These are phyloP conservation scores for Trichoderma pleuroti DNA, from an alignment of 2,329 filamentous ascomycete species.

Conservation along the genomic window DNA sequence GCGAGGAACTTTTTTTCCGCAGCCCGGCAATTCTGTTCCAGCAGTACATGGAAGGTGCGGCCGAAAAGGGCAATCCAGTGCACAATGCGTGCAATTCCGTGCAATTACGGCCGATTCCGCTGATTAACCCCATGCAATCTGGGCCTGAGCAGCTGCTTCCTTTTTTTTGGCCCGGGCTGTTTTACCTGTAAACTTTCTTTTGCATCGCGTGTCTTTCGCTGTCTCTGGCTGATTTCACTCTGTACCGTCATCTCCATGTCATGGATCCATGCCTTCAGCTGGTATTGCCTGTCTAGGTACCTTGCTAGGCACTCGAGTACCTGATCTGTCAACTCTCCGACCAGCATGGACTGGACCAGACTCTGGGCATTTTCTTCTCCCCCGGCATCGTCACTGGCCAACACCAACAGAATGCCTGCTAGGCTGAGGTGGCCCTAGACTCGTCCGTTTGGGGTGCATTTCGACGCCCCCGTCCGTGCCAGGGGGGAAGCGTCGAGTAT, in stretches of 20 bases:
- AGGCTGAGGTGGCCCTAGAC: neutral
- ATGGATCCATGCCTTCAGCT: neutral
- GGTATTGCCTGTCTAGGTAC: neutral
- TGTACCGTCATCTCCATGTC: neutral
- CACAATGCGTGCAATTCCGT: neutral
- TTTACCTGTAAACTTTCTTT: neutral
- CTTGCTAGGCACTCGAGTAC: neutral
- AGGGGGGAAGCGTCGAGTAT: neutral
- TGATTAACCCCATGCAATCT: neutral
- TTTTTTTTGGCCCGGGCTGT: neutral
- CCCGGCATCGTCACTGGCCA: neutral
- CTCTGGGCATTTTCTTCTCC: neutral
- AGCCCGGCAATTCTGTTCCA: neutral
- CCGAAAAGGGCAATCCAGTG: neutral
- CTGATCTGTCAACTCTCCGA: neutral
- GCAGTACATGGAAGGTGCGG: neutral
- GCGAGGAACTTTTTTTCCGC: neutral
- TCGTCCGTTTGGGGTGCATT: constrained; percentile 11
- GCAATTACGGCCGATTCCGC: neutral
- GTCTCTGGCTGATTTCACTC: constrained; percentile 11
- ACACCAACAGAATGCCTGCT: neutral
- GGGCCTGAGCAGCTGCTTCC: neutral
- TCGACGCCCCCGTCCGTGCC: neutral
- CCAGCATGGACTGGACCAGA: too few species aligned
- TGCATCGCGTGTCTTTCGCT: neutral